These are phyloP conservation scores for Cutaneotrichosporon mucoides DNA, from an alignment of 1,284 basidiomycete genomes.

Conservation along the genomic window DNA sequence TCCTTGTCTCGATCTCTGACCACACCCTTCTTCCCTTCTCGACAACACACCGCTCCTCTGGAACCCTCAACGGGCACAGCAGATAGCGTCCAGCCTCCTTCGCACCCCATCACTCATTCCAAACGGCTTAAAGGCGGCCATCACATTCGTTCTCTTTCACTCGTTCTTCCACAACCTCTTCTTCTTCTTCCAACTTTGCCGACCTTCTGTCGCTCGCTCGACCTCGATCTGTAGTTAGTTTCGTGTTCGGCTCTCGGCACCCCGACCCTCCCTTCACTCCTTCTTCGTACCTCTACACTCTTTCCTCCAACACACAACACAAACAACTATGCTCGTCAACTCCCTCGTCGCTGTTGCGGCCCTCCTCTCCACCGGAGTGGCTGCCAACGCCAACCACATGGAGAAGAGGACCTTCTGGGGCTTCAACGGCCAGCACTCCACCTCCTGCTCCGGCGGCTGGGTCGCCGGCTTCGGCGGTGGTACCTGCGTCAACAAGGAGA, in stretches of 20 bases:
- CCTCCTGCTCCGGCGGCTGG: neutral
- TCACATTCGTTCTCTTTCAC: too few species aligned
- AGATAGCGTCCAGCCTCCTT: too few species aligned
- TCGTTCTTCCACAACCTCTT: too few species aligned
- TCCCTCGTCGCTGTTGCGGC: constrained; percentile 11
- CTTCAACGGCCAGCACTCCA: neutral
- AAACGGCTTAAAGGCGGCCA: too few species aligned
- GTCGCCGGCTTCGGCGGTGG: neutral
- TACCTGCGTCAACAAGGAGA: neutral
- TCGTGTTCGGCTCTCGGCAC: neutral
- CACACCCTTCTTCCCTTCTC: too few species aligned
- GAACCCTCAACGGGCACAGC: too few species aligned
- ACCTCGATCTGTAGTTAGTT: too few species aligned
- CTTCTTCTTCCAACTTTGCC: too few species aligned
- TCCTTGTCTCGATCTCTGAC: too few species aligned
- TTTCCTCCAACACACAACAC: neutral
- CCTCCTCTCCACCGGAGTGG: neutral
- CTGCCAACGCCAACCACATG: neutral
- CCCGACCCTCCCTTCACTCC: neutral
- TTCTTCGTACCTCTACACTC: constrained; percentile 5
- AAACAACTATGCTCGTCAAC: constrained; percentile 13
- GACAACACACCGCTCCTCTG: too few species aligned
- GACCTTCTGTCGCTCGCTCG: too few species aligned
- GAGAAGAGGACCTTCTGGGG: constrained; percentile 3
- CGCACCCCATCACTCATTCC: too few species aligned